Evolutionary conservation across 83 land plant species (phyloP), one percentile per base, ranked within the genome.

Genomic region (Picea mariana): DNA sequence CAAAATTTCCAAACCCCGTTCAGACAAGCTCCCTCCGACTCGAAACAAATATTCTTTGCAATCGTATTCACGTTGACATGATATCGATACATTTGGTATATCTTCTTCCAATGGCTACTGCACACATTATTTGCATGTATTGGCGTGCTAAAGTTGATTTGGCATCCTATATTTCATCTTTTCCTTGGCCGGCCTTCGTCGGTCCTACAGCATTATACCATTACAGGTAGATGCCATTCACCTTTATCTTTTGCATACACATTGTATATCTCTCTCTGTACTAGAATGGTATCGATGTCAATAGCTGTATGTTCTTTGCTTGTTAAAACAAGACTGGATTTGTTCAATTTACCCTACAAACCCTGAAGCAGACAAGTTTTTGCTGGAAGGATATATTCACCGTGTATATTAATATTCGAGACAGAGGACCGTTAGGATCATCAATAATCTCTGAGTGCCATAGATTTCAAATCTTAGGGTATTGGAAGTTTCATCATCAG

Each of bases 101-200:
- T 7, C 47, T 34, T 34, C 60, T 13, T 13, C 60, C 47, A 20
- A 40, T 71, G 47, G 75, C 21, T 7, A 5, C 21, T 38, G 49
- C 75, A 18, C 42, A 18, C 21, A 38, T 12, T 71, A 17, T 16
- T 71, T 71, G 21, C 75, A 40, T 71, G 47, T 38, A n/a, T 34
- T 44, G 77, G 59, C 77, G 59, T 73, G 27, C 11, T 3, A 73
- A 73, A 73, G 77, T 73, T 73, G 77, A 47, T 73, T 73, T 73
- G 77, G 77, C 77, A 73, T 73, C 77, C 77, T 9, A 11, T 11
- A 21, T 73, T n/a, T 73, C 76, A 40, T 72, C 77, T 73, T 73
- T 73, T n/a, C 59, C 17, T n/a, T 73, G 75, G 38, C 49, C 47
- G 75, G n/a, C 49, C 77, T 13, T 42, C 23, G 42, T 58, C 17